Evolutionary conservation across 2,329 filamentous ascomycete genomes (phyloP).

Genomic region (Epicoccum nigrum): DNA sequence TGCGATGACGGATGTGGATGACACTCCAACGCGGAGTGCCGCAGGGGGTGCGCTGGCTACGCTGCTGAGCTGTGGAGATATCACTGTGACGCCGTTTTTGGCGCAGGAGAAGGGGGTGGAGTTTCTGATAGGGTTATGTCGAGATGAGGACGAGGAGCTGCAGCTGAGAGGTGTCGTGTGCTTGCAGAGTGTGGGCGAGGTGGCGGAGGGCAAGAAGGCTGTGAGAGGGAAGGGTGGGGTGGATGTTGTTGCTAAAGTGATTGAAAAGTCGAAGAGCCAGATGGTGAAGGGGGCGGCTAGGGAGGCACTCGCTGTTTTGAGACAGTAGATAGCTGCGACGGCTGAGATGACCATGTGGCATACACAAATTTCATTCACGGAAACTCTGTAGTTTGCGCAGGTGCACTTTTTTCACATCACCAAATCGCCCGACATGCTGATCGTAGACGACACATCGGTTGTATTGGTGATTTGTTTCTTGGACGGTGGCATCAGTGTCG

Average conservation of each 20-base stretch:
- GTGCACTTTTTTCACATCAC: no score
- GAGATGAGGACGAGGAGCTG: slow-evolving; percentile 71
- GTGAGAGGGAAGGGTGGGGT: slow-evolving; percentile 66
- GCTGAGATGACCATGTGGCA: no score
- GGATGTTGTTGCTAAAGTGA: slow-evolving; percentile 70
- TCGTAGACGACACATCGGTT: no score
- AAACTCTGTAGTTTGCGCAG: no score
- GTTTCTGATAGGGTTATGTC: slow-evolving; percentile 80
- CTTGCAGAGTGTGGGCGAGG: slow-evolving; percentile 73
- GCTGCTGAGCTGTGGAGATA: slow-evolving; percentile 74
- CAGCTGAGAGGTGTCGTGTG: slow-evolving; percentile 76
- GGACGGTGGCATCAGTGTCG: no score
- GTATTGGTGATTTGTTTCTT: no score
- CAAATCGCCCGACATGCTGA: no score
- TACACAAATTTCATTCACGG: no score
- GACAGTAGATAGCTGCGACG: no score
- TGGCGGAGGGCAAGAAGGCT: slow-evolving; percentile 48
- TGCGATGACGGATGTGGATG: slow-evolving; percentile 85
- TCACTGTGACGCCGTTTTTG: slow-evolving; percentile 73
- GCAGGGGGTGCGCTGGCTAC: slow-evolving; percentile 89
- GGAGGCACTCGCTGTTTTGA: slow-evolving; percentile 72
- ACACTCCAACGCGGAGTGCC: slow-evolving; percentile 77
- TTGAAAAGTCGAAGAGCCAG: slow-evolving; percentile 71
- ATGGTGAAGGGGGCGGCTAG: slow-evolving; percentile 75
- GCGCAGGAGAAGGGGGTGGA: slow-evolving; percentile 71